These are phyloP conservation scores for Aphanomyces astaci DNA, from an alignment of 352 stramenopile genomes.

Conservation along the genomic window DNA sequence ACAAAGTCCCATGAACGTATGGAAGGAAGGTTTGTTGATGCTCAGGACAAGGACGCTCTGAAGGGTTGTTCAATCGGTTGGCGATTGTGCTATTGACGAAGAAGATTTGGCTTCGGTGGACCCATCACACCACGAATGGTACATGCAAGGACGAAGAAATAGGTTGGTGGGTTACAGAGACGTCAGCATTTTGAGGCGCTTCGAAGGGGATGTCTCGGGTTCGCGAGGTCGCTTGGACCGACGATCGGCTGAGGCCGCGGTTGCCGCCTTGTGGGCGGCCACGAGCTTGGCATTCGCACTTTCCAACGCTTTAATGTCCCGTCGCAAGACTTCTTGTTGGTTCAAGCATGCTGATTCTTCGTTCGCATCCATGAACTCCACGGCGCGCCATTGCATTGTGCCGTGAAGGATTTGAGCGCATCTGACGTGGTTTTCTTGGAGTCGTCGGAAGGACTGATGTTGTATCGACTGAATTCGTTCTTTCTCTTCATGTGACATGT, in stretches of 20 bases:
- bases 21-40: too few relatives aligned
- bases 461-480: background rate
- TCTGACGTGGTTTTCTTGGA: conserved; percentile 11
- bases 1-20: too few relatives aligned
- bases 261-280: background rate
- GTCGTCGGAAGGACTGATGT: conserved; percentile 7
- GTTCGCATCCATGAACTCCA: conserved; percentile 10
- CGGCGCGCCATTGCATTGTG: background rate
- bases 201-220: background rate
- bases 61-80: too few relatives aligned
- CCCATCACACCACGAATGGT: too few relatives aligned
- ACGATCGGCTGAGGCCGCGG: background rate
- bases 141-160: background rate
- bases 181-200: background rate
- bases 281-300: background rate
- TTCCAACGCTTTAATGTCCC: conserved; percentile 1
- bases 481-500: conserved; percentile 4
- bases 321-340: background rate
- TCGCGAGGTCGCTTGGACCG: background rate
- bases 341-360: background rate
- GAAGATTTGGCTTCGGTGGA: too few relatives aligned
- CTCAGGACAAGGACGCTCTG: too few relatives aligned
- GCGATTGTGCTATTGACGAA: too few relatives aligned
- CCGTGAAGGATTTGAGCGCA: conserved; percentile 15
- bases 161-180: background rate